Conservation (phyloP, 495 filamentous ascomycete genomes). For the Endocarpon pusillum region DNA sequence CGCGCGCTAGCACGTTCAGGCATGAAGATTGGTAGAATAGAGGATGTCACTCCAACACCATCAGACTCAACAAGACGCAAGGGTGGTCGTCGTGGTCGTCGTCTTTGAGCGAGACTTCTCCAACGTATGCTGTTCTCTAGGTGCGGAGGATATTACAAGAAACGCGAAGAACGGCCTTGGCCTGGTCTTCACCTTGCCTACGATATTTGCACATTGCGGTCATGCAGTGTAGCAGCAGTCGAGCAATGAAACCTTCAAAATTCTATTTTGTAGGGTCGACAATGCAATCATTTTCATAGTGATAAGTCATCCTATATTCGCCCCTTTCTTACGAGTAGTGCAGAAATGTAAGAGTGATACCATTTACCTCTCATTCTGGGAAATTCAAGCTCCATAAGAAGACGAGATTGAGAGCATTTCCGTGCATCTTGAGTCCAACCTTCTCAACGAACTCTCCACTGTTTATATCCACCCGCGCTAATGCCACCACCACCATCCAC, state of each 20-base stretch:
- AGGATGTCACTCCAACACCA: constrained; percentile 97
- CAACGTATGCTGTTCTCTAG: constrained; percentile 8
- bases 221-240: neutral
- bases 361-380: neutral
- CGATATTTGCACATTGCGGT: neutral
- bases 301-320: no score
- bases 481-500: no score
- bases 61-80: constrained; percentile 98
- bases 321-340: no score
- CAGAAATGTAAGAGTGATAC: no score
- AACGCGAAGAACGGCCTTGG: constrained; percentile 40
- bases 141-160: constrained; percentile 31
- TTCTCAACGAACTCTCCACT: no score
- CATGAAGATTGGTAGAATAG: constrained; percentile 98
- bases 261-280: no score
- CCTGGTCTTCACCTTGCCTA: constrained; percentile 35
- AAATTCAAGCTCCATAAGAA: no score
- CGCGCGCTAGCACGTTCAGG: constrained; percentile 94
- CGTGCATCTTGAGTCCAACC: no score
- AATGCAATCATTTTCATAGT: no score
- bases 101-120: constrained; percentile 51
- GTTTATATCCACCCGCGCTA: no score
- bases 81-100: constrained; percentile 99
- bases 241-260: no score
- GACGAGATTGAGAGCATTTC: no score